Conservation (phyloP, 2,329 filamentous ascomycete genomes). For the Aspergillus tamarii region DNA sequence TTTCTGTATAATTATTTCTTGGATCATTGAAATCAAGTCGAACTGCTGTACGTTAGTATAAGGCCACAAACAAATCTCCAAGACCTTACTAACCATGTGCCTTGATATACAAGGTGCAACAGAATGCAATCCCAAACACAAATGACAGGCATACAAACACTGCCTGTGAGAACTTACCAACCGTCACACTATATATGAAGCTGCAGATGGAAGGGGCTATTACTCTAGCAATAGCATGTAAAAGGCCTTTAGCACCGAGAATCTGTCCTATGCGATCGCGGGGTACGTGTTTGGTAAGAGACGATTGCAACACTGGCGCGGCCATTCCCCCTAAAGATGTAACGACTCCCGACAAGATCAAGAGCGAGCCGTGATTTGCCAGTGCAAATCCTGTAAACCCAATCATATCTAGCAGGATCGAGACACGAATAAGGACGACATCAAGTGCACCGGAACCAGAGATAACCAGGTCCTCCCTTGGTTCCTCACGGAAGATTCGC, state of each 20-base stretch:
- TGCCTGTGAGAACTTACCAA: slow-evolving; percentile 75
- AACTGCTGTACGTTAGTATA: slow-evolving; percentile 22
- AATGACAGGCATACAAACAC: slow-evolving; percentile 75
- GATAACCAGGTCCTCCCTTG: slow-evolving; percentile 45
- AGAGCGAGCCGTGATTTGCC: slow-evolving; percentile 63
- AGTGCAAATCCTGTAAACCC: slow-evolving; percentile 77
- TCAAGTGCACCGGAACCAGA: slow-evolving; percentile 78
- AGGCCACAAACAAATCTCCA: background rate
- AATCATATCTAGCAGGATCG: slow-evolving; percentile 74
- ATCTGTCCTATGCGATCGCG: slow-evolving; percentile 79
- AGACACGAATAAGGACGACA: slow-evolving; percentile 72
- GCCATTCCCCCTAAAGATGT: slow-evolving; percentile 82
- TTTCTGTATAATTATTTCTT: background rate
- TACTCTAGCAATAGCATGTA: slow-evolving; percentile 81
- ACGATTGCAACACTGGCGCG: slow-evolving; percentile 79
- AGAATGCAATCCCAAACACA: slow-evolving; percentile 68
- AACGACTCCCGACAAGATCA: slow-evolving; percentile 72
- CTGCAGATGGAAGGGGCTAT: slow-evolving; percentile 83
- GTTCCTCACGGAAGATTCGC: slow-evolving; percentile 66
- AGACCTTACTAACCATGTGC: slow-evolving; percentile 67
- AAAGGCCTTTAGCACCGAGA: slow-evolving; percentile 82
- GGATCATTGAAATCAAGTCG: slow-evolving; percentile 17
- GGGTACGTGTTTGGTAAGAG: slow-evolving; percentile 89
- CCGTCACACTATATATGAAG: slow-evolving; percentile 80
- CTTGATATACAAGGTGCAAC: slow-evolving; percentile 70